These are phyloP conservation scores for Adenanthera pavonina DNA, from an alignment of 306 rosid genomes.

Conservation along the genomic window DNA sequence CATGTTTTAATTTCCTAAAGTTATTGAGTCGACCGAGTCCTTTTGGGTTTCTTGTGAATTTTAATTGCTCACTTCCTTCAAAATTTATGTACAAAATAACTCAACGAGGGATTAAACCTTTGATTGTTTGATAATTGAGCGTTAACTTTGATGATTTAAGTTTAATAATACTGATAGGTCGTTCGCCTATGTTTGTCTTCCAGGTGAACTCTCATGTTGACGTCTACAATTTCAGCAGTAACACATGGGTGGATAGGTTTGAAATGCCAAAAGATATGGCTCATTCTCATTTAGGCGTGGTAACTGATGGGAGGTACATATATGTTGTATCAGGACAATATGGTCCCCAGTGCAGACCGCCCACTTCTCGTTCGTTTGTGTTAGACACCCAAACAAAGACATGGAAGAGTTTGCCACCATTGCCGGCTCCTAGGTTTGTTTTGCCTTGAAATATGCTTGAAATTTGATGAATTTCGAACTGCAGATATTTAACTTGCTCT, in stretches of 20 bases:
- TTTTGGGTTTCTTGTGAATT: neutral
- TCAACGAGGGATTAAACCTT: neutral
- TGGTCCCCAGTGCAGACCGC: slow-evolving; percentile 89
- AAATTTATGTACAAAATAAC: neutral
- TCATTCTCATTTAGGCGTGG: slow-evolving; percentile 86
- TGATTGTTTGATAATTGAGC: neutral
- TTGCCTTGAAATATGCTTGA: slow-evolving; percentile 19
- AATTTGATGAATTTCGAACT: neutral
- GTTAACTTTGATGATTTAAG: slow-evolving; percentile 6
- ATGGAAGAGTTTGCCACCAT: slow-evolving; percentile 73
- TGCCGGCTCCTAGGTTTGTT: slow-evolving; percentile 79
- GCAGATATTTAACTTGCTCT: slow-evolving; percentile 14
- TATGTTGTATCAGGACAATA: slow-evolving; percentile 82
- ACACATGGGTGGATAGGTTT: slow-evolving; percentile 67
- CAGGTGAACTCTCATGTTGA: slow-evolving; percentile 93
- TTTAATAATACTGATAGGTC: slow-evolving; percentile 8
- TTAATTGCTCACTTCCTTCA: neutral
- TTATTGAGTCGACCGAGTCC: neutral
- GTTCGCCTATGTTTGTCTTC: slow-evolving; percentile 21
- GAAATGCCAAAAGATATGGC: slow-evolving; percentile 86
- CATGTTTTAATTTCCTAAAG: neutral
- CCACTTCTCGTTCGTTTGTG: slow-evolving; percentile 61
- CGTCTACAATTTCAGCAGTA: slow-evolving; percentile 64
- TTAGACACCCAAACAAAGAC: slow-evolving; percentile 73
- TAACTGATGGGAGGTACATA: slow-evolving; percentile 84